Evolutionary conservation across 257 asterid species (phyloP), one percentile per base, ranked within the genome.

Genomic region (Cordia subcordata): DNA sequence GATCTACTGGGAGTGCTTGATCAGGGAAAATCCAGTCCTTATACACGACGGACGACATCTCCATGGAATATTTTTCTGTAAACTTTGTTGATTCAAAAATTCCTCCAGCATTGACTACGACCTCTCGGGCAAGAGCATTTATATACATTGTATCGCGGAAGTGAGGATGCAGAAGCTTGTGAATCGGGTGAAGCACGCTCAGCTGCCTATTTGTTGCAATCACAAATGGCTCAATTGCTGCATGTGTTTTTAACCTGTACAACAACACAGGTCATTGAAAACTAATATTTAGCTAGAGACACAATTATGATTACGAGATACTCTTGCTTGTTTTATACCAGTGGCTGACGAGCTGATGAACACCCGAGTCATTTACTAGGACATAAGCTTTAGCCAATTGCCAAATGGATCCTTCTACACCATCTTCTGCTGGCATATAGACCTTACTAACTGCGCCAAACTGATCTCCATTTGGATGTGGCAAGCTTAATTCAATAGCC

Each of bases 1-100:
- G 75, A 60, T 75, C 75, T 8, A 63, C 67, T 8, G 81, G 77
- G 14, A 75, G 81, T 22, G 77, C 69, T 60, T 75, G 77, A 8
- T 67, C 77, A 8, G 69, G 60, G 18, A 75, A 71, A 57, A 44
- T 44, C 81, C 81, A 75, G 10, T 64, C 68, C 27, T 63, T 72
- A 37, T 76, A 71, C 8, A 64, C 3, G 17, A 56, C 53, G 4
- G 77, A 33, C 38, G 77, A 63, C 69, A 76, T 49, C 49, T 76
- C 78, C 72, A 68, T 59, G 57, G 77, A 54, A 40, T 49, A 75
- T 53, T 37, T 76, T 4, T 44, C 66, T 1, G 77, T 67, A 20
- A 76, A 60, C 38, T 67, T 37, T 14, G 65, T 32, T 0, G 0
- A 15, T 57, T 67, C 77, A 27, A 76, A 11, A 60, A 57, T 8